Evolutionary conservation across 148 eudicot species (phyloP).

Genomic region (Vaccinium myrtillus): DNA sequence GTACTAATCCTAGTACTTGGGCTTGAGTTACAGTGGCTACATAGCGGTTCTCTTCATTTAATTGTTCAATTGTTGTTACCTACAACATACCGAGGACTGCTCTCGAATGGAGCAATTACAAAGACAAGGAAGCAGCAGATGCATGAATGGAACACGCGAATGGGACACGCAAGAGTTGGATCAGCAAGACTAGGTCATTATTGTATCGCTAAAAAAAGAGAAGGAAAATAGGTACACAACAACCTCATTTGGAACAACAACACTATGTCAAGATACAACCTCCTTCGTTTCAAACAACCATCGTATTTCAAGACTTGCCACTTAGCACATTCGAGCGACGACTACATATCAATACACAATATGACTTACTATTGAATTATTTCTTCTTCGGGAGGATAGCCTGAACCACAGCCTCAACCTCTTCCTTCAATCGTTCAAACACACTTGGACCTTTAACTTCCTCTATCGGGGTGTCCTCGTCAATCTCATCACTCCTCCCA

Average conservation of each 20-base stretch:
- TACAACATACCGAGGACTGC: background rate
- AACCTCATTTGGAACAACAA: background rate
- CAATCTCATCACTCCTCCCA: constrained; percentile 75
- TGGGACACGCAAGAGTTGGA: background rate
- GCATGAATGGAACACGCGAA: background rate
- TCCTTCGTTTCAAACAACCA: background rate
- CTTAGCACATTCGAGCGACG: background rate
- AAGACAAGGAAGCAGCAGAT: constrained; percentile 5
- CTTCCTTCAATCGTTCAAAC: constrained; percentile 82
- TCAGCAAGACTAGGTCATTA: background rate
- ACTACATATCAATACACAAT: background rate
- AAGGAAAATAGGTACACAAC: background rate
- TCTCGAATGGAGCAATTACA: constrained; percentile 1
- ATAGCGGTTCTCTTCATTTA: background rate
- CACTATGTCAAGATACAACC: background rate
- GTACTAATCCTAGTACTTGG: background rate
- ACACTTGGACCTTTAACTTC: constrained; percentile 71
- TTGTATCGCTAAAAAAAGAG: background rate
- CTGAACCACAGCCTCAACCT: constrained; percentile 71
- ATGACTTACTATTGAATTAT: constrained; percentile 17
- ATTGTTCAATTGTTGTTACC: background rate
- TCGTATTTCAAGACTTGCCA: background rate
- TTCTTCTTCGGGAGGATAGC: constrained; percentile 53
- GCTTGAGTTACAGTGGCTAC: background rate
- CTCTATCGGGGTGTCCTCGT: constrained; percentile 58